phyloP scores from a whole-genome alignment of 2,329 filamentous ascomycete genomes.

The Claviceps sp. region DNA sequence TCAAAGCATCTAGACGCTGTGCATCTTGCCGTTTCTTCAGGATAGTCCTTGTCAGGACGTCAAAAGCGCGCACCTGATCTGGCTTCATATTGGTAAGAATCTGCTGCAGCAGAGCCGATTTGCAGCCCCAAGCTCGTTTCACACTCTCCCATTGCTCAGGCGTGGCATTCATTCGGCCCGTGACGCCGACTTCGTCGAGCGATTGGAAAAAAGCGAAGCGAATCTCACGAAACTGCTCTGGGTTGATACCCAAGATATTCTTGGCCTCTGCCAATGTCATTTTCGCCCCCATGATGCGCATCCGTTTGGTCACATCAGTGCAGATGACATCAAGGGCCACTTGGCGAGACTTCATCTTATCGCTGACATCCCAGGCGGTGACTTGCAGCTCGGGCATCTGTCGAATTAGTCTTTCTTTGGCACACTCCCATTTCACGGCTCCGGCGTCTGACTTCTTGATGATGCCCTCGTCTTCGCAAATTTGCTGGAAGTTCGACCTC shows the following conservation, averaged over 20 bases:
- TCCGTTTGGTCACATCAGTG: too few species aligned
- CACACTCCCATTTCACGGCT: too few species aligned
- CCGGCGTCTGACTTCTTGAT: too few species aligned
- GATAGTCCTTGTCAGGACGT: constrained; percentile 60
- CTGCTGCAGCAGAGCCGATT: constrained; percentile 38
- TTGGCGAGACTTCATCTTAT: too few species aligned
- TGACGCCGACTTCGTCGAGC: constrained; percentile 52
- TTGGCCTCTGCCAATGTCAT: constrained; percentile 58
- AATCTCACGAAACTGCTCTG: constrained; percentile 39
- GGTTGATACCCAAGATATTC: constrained; percentile 36
- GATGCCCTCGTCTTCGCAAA: too few species aligned
- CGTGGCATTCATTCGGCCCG: constrained; percentile 59
- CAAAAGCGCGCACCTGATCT: constrained; percentile 50
- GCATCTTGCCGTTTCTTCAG: constrained; percentile 65
- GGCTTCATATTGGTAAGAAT: constrained; percentile 33
- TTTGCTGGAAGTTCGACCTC: too few species aligned
- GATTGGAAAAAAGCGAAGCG: constrained; percentile 53
- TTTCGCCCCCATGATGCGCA: too few species aligned
- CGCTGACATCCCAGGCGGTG: too few species aligned
- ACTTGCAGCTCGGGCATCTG: too few species aligned
- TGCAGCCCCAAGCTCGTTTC: constrained; percentile 53
- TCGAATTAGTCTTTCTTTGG: too few species aligned
- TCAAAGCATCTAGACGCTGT: constrained; percentile 39
- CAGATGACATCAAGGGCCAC: too few species aligned
- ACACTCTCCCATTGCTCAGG: constrained; percentile 58